Evolutionary conservation across 129 eudicot genomes (phyloP), one percentile per base, ranked within the genome.

Genomic region (Chrysanthemum seticuspe): DNA sequence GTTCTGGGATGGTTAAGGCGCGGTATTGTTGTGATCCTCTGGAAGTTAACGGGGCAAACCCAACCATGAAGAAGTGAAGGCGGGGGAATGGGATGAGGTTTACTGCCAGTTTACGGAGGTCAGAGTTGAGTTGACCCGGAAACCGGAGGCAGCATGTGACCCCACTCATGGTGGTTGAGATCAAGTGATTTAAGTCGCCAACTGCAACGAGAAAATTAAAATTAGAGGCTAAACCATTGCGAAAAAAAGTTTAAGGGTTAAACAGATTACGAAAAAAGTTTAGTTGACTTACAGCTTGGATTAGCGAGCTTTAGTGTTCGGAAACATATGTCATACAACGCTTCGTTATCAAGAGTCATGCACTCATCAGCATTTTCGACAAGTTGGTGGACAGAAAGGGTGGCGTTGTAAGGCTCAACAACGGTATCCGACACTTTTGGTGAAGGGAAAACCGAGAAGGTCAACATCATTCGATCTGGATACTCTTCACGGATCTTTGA

Each of bases 321-420:
- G 81, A 90, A 85, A 65, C 96, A 90, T 47, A 90, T 90, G 74
- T 90, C 96, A 31, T 89, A 89, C 73, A 89, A 85, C 10, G 96
- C 96, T 71, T 89, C 91, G 40, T 88, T 85, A 62, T 86, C 96
- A 45, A 89, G 96, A 59, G 86, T 91, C 96, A 89, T 89, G 74
- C 96, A 90, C 65, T 90, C 96, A n/a, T 90, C 94, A 2, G 96
- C 96, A 58, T 90, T 90, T 65, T 90, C 96, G 13, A 90, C 93
- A 15, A 90, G 83, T 21, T 90, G 96, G 81, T 90, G 96, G 23
- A 90, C 96, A 2, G 96, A 90, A 58, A 90, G 91, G 62, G 96
- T 90, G 83, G 96, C 96, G 13, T 90, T 90, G 63, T 90, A 90
- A 5, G 96, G 96, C 75, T 90, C 96, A 3, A 90, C 96, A 70